These are phyloP conservation scores for Trichoderma koningii DNA, from an alignment of 2,329 filamentous ascomycete genomes.

Conservation along the genomic window DNA sequence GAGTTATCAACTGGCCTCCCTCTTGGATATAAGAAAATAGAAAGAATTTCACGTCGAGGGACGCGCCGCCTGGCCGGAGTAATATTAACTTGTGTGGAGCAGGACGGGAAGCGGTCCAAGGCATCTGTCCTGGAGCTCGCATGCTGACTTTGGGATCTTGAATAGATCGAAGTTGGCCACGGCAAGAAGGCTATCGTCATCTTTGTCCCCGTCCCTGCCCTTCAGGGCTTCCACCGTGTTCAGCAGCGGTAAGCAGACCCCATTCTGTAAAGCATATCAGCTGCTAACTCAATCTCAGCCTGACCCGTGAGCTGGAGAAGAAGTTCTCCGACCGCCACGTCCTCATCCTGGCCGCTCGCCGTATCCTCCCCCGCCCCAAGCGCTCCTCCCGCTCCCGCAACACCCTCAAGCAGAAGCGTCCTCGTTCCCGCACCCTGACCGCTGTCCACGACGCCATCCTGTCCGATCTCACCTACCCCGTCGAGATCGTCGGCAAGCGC, in stretches of 20 bases:
- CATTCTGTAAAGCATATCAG: background rate
- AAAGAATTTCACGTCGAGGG: constrained; percentile 26
- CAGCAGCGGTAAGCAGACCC: constrained; percentile 86
- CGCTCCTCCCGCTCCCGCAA: constrained; percentile 95
- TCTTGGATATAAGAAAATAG: constrained; percentile 11
- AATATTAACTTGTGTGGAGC: constrained; percentile 58
- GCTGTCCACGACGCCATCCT: constrained; percentile 99
- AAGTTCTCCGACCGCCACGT: constrained; percentile 99
- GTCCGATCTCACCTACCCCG: constrained; percentile 96
- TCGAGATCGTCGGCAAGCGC: constrained; percentile 99
- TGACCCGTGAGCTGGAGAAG: constrained; percentile 99
- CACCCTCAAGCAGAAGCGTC: constrained; percentile 97
- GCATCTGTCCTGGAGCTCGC: constrained; percentile 69
- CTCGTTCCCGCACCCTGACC: constrained; percentile 94
- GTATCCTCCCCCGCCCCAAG: constrained; percentile 98
- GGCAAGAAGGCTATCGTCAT: constrained; percentile 99
- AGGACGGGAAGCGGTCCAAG: constrained; percentile 77
- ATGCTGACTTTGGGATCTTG: constrained; percentile 69
- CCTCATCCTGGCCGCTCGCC: constrained; percentile 97
- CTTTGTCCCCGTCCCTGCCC: constrained; percentile 99
- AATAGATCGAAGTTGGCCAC: constrained; percentile 99
- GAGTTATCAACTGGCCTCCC: constrained; percentile 24
- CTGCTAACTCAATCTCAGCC: constrained; percentile 53
- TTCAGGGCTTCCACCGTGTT: constrained; percentile 98
- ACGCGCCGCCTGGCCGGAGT: constrained; percentile 39